Percentiles rank a stretch among this genome's conserved stretches.
Evolutionary conservation across 257 asterid species (phyloP).

Genomic region (Catharanthus roseus): DNA sequence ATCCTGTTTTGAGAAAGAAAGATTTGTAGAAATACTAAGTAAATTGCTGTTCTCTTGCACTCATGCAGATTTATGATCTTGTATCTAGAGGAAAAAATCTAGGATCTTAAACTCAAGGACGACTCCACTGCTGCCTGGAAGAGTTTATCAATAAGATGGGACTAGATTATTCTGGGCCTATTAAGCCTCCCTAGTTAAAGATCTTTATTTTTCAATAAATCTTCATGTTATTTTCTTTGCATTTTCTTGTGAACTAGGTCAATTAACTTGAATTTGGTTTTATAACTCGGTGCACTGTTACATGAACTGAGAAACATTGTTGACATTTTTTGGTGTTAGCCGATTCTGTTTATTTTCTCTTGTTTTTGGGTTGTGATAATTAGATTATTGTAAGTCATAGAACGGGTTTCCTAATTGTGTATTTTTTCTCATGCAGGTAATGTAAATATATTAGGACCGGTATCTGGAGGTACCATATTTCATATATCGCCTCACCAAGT

Average conservation of each 20-base stretch:
- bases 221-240: not conserved
- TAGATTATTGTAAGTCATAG: not conserved
- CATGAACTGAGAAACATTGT: not conserved
- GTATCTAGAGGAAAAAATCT: not conserved
- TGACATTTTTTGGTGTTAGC: not conserved
- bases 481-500: not conserved
- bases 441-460: not conserved
- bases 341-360: not conserved
- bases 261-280: not conserved
- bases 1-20: not conserved
- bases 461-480: not conserved
- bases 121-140: not conserved
- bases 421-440: constrained; percentile 13
- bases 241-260: not conserved
- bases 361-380: not conserved
- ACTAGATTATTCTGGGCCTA: not conserved
- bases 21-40: not conserved
- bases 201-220: not conserved
- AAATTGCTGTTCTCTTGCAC: not conserved
- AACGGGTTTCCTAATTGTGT: not conserved
- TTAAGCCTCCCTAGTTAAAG: not conserved
- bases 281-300: not conserved
- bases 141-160: not conserved
- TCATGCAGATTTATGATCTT: not conserved
- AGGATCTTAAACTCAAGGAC: not conserved